Conservation (phyloP, 2,329 filamentous ascomycete species). For the Aspergillus transmontanensis region DNA sequence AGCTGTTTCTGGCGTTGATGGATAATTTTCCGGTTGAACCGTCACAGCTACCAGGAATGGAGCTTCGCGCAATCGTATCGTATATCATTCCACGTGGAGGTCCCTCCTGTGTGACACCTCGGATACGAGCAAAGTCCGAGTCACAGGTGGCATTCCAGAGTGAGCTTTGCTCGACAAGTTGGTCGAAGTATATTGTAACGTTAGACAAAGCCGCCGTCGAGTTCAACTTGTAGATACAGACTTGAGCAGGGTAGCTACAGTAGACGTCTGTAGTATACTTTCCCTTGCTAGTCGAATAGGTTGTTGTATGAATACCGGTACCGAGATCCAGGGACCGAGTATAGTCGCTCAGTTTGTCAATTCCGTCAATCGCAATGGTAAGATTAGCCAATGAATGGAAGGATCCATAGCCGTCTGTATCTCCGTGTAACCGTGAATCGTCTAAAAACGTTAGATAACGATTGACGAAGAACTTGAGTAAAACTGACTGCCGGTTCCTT, state of each 20-base stretch:
- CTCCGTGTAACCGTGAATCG: neutral
- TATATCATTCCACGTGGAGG: neutral
- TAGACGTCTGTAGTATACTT: slow-evolving; percentile 12
- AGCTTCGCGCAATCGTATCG: neutral
- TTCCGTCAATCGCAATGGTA: neutral
- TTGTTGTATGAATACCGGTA: neutral
- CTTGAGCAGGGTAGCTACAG: slow-evolving; percentile 40
- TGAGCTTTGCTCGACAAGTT: slow-evolving; percentile 31
- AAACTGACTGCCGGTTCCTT: neutral
- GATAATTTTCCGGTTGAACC: slow-evolving; percentile 8
- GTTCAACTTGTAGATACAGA: slow-evolving; percentile 42
- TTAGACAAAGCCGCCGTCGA: slow-evolving; percentile 40
- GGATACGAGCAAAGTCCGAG: neutral
- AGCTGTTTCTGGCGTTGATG: neutral
- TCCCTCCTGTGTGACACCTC: neutral
- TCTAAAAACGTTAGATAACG: neutral
- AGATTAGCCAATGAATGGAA: neutral
- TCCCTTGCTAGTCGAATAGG: neutral
- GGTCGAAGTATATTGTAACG: slow-evolving; percentile 45
- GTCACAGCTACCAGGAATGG: slow-evolving; percentile 32
- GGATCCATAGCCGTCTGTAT: neutral
- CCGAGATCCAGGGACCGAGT: neutral
- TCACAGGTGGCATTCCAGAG: neutral
- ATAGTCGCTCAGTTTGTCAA: neutral
- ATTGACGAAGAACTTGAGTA: neutral